Percentiles rank a stretch among this genome's conserved stretches.
Conservation (phyloP, 768 basidiomycete species). For the Sporobolomyces pararoseus region DNA sequence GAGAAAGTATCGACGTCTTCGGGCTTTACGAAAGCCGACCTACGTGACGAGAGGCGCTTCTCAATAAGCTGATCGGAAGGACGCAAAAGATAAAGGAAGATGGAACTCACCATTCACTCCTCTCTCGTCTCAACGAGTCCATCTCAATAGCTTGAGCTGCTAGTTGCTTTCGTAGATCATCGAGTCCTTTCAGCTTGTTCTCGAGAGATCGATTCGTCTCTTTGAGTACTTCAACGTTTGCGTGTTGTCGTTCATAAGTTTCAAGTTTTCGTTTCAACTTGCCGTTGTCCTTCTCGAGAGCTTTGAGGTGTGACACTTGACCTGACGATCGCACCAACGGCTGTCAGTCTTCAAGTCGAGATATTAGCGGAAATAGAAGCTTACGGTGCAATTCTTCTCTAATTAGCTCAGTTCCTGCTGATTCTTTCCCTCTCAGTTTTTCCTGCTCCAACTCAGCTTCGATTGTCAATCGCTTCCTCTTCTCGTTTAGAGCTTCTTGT, state of each 20-base stretch:
- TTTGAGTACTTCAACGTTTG: conserved; percentile 43
- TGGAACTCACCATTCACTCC: conserved; percentile 40
- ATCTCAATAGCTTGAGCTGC: conserved; percentile 33
- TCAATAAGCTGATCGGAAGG: too few species aligned
- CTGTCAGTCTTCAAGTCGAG: background rate
- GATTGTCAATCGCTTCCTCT: conserved; percentile 7
- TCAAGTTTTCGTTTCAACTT: conserved; percentile 41
- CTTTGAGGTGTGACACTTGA: conserved; percentile 43
- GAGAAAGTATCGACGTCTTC: conserved; percentile 31
- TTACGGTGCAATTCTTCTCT: conserved; percentile 37
- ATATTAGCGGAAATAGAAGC: background rate
- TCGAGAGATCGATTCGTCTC: conserved; percentile 44
- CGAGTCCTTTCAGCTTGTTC: conserved; percentile 36
- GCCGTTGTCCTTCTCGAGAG: conserved; percentile 44
- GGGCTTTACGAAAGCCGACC: conserved; percentile 36
- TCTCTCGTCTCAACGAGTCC: conserved; percentile 38
- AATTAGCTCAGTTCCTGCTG: conserved; percentile 23
- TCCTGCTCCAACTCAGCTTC: conserved; percentile 32
- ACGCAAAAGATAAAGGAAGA: background rate
- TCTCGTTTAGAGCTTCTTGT: conserved; percentile 4
- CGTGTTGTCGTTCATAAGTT: conserved; percentile 40
- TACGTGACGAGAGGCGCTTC: background rate
- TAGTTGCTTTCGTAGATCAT: conserved; percentile 25
- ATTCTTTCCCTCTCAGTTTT: conserved; percentile 9
- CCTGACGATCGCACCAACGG: background rate